A percentile compares a stretch with the other conserved stretches of the same genome.
These are phyloP conservation scores for Ceratobasidium sp. DNA, from an alignment of 1,284 basidiomycete genomes.

Conservation along the genomic window DNA sequence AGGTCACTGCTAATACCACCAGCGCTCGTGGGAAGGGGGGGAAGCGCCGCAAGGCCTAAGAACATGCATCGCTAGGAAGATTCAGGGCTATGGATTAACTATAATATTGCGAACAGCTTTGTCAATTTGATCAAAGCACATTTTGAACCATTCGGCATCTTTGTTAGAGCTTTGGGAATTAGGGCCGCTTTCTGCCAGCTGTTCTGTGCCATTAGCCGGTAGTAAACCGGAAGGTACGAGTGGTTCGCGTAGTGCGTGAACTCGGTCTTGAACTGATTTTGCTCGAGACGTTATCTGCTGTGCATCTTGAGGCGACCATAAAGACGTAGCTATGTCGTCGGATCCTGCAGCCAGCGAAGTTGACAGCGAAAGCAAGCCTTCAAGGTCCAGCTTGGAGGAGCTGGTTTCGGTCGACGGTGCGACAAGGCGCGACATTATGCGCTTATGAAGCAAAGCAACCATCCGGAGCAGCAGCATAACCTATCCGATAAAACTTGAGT, in stretches of 20 bases:
- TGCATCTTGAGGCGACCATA: constrained; percentile 70
- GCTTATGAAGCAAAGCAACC: constrained; percentile 69
- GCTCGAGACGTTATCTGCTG: constrained; percentile 54
- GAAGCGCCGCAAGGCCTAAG: constrained; percentile 26
- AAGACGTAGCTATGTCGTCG: constrained; percentile 71
- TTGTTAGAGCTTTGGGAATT: constrained; percentile 51
- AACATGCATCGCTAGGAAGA: not conserved
- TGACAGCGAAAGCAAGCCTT: constrained; percentile 64
- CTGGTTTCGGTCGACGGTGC: constrained; percentile 49
- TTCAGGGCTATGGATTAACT: constrained; percentile 8
- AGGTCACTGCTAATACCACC: not conserved
- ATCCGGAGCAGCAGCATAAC: constrained; percentile 59
- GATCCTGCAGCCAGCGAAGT: constrained; percentile 62
- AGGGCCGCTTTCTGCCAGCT: constrained; percentile 49
- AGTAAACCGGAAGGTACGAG: constrained; percentile 48
- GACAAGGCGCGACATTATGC: constrained; percentile 64
- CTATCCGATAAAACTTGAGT: constrained; percentile 46
- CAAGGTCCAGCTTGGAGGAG: constrained; percentile 53
- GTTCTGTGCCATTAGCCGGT: constrained; percentile 30
- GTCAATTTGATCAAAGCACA: constrained; percentile 68
- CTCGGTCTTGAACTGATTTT: constrained; percentile 54
- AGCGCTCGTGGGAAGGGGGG: not conserved
- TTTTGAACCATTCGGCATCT: constrained; percentile 65
- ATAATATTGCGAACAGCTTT: constrained; percentile 45
- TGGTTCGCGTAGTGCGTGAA: constrained; percentile 55